Evolutionary conservation across 78 protist genomes (phyloP).

Genomic region (Planoprotostelium fungivorum): DNA sequence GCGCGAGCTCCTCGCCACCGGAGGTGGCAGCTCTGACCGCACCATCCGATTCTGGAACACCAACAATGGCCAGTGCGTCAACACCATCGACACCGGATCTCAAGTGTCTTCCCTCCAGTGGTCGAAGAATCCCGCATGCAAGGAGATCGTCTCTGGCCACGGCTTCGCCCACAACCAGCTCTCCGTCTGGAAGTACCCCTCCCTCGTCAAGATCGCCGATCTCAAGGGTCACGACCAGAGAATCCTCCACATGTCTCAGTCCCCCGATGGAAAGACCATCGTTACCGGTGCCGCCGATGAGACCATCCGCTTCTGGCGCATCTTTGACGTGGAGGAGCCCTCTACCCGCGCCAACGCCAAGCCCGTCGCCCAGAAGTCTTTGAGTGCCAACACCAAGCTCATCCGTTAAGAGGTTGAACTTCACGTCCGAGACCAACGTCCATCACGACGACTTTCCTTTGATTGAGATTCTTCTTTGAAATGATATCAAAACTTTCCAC

Average conservation of each 20-base stretch:
- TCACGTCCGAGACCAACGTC: too few species aligned
- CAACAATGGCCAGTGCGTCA: slow-evolving; percentile 75
- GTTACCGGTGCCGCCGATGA: slow-evolving; percentile 97
- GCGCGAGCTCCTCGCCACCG: slow-evolving; percentile 92
- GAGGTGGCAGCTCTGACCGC: slow-evolving; percentile 99
- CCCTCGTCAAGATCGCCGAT: slow-evolving; percentile 89
- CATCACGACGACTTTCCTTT: too few species aligned
- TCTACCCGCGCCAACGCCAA: neutral
- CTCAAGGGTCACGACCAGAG: slow-evolving; percentile 95
- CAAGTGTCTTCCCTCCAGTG: slow-evolving; percentile 96
- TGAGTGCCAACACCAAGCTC: neutral
- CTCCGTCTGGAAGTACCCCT: slow-evolving; percentile 97
- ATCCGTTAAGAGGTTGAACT: too few species aligned
- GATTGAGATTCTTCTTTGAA: too few species aligned
- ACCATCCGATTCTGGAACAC: slow-evolving; percentile 97
- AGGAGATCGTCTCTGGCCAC: slow-evolving; percentile 97
- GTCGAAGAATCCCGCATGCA: slow-evolving; percentile 63
- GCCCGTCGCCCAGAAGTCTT: neutral
- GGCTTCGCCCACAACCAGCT: slow-evolving; percentile 97
- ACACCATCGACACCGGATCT: slow-evolving; percentile 88
- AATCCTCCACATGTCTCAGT: slow-evolving; percentile 92
- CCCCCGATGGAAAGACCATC: slow-evolving; percentile 97
- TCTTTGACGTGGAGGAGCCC: slow-evolving; percentile 67
- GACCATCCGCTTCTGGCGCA: slow-evolving; percentile 98
- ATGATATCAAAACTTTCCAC: too few species aligned